These are phyloP conservation scores for Cymbidium sinense DNA, from an alignment of 106 monocot species.

Conservation along the genomic window DNA sequence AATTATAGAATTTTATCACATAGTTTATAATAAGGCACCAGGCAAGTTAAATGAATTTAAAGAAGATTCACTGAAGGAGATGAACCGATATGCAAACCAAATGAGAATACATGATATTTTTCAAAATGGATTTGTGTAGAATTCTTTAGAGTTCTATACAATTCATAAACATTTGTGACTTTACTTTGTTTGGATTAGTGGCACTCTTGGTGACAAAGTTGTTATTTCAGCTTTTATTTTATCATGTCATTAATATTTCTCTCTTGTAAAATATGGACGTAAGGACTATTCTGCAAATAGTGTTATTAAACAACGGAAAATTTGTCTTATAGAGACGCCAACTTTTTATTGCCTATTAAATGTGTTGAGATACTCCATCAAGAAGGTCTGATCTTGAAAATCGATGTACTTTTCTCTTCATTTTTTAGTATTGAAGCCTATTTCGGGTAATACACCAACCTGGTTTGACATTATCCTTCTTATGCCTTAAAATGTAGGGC, in stretches of 20 bases:
- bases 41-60: too few relatives aligned
- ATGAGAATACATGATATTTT: too few relatives aligned
- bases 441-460: background rate
- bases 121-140: too few relatives aligned
- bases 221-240: background rate
- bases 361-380: background rate
- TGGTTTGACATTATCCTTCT: background rate
- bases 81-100: too few relatives aligned
- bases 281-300: background rate
- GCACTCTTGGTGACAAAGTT: background rate
- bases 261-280: background rate
- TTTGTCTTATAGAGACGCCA: background rate
- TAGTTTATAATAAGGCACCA: too few relatives aligned
- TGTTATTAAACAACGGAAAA: background rate
- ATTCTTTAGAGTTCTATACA: background rate
- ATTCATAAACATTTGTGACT: background rate
- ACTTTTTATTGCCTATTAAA: background rate
- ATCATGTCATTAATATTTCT: background rate
- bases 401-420: background rate
- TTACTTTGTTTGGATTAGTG: background rate
- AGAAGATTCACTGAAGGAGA: too few relatives aligned
- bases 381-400: background rate
- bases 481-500: conserved; percentile 41
- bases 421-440: background rate
- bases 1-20: too few relatives aligned